Conservation (phyloP, 2,329 filamentous ascomycete genomes). For the Fusarium udum region DNA sequence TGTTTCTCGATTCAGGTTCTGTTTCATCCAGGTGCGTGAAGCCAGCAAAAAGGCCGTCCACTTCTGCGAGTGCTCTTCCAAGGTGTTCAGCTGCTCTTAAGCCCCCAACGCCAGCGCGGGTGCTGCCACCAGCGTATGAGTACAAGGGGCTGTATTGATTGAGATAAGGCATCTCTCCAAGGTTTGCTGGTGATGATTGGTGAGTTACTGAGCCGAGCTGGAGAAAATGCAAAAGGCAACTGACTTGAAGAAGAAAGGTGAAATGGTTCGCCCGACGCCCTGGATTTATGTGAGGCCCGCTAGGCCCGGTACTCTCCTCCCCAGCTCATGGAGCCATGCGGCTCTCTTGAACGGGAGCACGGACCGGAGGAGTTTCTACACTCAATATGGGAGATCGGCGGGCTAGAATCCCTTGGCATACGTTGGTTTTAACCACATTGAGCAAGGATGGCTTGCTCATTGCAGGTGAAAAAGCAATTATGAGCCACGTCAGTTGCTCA, state of each 20-base stretch:
- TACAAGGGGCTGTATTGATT: not conserved
- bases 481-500: not conserved
- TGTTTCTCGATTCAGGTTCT: not conserved
- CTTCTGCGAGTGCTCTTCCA: conserved; percentile 7
- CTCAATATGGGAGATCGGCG: not conserved
- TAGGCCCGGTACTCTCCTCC: not conserved
- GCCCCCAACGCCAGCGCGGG: not conserved
- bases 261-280: not conserved
- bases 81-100: not conserved
- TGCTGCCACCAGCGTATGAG: not conserved
- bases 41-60: conserved; percentile 26
- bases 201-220: too few species aligned
- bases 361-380: rapidly evolving
- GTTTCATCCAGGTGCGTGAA: conserved; percentile 14
- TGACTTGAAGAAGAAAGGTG: not conserved
- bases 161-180: not conserved
- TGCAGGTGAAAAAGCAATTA: not conserved
- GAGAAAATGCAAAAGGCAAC: not conserved
- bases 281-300: not conserved
- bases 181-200: too few species aligned
- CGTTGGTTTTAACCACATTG: not conserved
- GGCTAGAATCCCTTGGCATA: not conserved
- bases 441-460: not conserved
- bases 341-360: not conserved
- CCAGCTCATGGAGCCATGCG: rapidly evolving